Conservation (phyloP, 495 filamentous ascomycete species). For the Glutinoglossum americanum region DNA sequence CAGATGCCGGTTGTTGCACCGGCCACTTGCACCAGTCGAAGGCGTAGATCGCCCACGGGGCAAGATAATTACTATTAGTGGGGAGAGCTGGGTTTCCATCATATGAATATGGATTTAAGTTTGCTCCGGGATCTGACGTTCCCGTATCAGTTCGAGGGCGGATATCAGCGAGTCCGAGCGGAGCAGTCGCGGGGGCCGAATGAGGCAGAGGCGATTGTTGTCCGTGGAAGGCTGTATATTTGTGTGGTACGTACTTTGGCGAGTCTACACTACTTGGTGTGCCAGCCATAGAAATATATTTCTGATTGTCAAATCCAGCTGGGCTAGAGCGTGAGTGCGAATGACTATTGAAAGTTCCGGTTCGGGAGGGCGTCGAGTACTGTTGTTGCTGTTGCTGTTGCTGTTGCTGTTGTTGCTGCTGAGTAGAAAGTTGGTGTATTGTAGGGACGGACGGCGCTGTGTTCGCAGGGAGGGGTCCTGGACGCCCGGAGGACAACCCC, state of each 20-base stretch:
- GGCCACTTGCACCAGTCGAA: conserved; percentile 99
- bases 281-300: conserved; percentile 49
- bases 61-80: conserved; percentile 72
- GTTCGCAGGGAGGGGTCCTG: conserved; percentile 43
- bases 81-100: conserved; percentile 30
- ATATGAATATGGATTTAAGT: conserved; percentile 27
- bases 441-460: conserved; percentile 55
- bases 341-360: conserved; percentile 37
- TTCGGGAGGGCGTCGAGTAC: conserved; percentile 42
- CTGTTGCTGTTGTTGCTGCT: conserved; percentile 25
- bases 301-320: conserved; percentile 46
- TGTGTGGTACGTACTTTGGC: conserved; percentile 39
- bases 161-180: conserved; percentile 78
- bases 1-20: conserved; percentile 28
- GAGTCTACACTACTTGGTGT: conserved; percentile 31
- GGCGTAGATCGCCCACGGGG: conserved; percentile 87
- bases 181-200: conserved; percentile 40
- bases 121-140: conserved; percentile 40
- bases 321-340: conserved; percentile 68
- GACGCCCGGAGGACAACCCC: conserved; percentile 26
- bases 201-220: not conserved
- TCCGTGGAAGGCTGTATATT: not conserved
- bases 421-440: conserved; percentile 14
- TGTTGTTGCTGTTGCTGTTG: conserved; percentile 26
- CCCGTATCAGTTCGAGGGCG: conserved; percentile 55